Evolutionary conservation across 208 protist genomes (phyloP).

Genomic region (Vickermania spadyakhi): DNA sequence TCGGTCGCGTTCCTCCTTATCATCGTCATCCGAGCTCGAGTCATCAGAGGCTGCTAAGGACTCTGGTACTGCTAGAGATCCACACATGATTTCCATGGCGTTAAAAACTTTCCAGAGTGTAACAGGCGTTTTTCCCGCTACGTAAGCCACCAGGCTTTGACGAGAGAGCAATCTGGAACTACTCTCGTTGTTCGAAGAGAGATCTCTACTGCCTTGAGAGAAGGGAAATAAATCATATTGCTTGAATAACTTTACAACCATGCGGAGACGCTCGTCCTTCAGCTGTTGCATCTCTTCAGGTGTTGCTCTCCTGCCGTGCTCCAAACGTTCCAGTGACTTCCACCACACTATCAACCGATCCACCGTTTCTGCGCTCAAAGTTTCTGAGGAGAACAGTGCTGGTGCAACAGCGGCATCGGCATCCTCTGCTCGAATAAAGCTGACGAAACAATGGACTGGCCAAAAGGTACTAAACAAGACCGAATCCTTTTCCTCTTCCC

Average conservation of each 20-base stretch:
- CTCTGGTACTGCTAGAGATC: constrained; percentile 1
- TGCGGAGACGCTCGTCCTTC: too few relatives aligned
- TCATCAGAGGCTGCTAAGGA: constrained; percentile 5
- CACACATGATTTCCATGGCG: constrained; percentile 36
- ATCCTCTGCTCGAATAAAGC: not conserved
- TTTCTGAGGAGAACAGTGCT: not conserved
- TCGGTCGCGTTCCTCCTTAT: not conserved
- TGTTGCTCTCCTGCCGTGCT: too few relatives aligned
- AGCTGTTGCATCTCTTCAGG: too few relatives aligned
- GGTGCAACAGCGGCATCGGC: not conserved
- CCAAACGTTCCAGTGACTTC: not conserved
- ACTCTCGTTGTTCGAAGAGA: too few relatives aligned
- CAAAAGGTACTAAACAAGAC: not conserved
- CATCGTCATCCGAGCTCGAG: constrained; percentile 9
- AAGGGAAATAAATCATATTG: too few relatives aligned
- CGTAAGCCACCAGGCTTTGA: not conserved
- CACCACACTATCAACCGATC: not conserved
- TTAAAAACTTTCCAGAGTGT: constrained; percentile 52
- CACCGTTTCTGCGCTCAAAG: not conserved
- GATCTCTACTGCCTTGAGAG: too few relatives aligned
- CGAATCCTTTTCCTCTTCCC: not conserved
- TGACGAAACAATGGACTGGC: not conserved
- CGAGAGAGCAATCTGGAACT: too few relatives aligned
- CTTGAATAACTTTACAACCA: too few relatives aligned
- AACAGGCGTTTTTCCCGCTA: constrained; percentile 17